Percentiles rank a stretch among this genome's conserved stretches.
These are phyloP conservation scores for Hemisphaericaspora subhashii DNA, from an alignment of 1,139 yeast genomes.

Conservation along the genomic window DNA sequence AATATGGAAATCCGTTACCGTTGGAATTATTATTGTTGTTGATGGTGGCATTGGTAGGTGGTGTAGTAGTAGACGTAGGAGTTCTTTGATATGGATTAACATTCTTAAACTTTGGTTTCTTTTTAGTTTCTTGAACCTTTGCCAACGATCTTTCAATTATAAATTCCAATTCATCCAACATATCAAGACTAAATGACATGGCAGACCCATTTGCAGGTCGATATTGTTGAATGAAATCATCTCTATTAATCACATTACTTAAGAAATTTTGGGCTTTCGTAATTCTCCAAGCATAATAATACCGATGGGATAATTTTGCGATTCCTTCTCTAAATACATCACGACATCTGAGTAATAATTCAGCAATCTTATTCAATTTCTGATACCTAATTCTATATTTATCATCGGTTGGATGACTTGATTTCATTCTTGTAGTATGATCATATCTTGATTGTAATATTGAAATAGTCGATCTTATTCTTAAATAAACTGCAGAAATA, in stretches of 20 bases:
- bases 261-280: constrained; percentile 32
- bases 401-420: constrained; percentile 9
- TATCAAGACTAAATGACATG: constrained; percentile 15
- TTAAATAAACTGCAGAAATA: constrained; percentile 22
- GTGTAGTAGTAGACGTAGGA: not conserved
- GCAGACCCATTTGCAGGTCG: constrained; percentile 12
- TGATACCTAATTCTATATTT: constrained; percentile 14
- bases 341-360: constrained; percentile 18
- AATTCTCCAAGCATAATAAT: constrained; percentile 41
- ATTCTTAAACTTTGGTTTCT: constrained; percentile 1
- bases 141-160: constrained; percentile 18
- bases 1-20: not conserved
- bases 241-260: constrained; percentile 21
- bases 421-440: constrained; percentile 14
- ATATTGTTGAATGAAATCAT: constrained; percentile 21
- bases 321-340: constrained; percentile 21
- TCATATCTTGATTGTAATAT: constrained; percentile 11
- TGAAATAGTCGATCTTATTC: constrained; percentile 17
- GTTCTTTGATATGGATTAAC: not conserved
- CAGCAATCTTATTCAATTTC: constrained; percentile 15
- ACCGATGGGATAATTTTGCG: constrained; percentile 27
- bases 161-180: constrained; percentile 23
- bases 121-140: constrained; percentile 13
- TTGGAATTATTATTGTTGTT: not conserved
- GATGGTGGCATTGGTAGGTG: not conserved